Evolutionary conservation across 768 basidiomycete species (phyloP), one percentile per base, ranked within the genome.

Genomic region (Sistotremastrum niveocremeum): DNA sequence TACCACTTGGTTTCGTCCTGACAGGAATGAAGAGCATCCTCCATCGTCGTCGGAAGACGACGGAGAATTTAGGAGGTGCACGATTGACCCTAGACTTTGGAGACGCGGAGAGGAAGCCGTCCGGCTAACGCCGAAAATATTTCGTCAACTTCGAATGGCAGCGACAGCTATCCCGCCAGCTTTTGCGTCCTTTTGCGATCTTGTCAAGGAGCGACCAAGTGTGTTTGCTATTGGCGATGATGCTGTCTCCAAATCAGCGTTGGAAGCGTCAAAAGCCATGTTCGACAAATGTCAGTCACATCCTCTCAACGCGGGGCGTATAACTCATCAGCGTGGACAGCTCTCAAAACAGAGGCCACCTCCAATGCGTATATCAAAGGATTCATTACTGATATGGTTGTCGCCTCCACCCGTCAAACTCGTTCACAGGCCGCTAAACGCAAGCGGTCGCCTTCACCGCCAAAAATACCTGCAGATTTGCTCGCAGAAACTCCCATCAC

Each of bases 331-430:
- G 49, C 45, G 34, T 41, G 38, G 49, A 6, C 49, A 87, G 84
- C 84, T 35, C 65, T 91, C 42, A 64, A 67, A 53, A 73, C 80
- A 7, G 91, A 97, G 65, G 52, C 57, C 3, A 49, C 55, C n/a
- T 84, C 89, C 3, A 71, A 71, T 39, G 68, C 74, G 5, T 72
- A 81, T 56, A 71, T 98, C 7, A 62, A 66, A 12, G 68, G 76
- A 5, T 67, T 98, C 11, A 60, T 97, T 39, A 59, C 69, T 1
- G 81, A 81, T 20, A 67, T 94, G 34, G 69, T 73, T 11, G 76
- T 81, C n/a, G 65, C 73, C 3, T 66, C 74, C 41, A 77, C 82
- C 5, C 81, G 84, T n/a, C 73, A 77, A 57, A 87, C 85, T 30
- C 74, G 85, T 54, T 83, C 85, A 6, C 76, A 77, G 57, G 58